Base-by-base conservation (phyloP, 352 stramenopile species). In the Globisporangium megalacanthum region DNA sequence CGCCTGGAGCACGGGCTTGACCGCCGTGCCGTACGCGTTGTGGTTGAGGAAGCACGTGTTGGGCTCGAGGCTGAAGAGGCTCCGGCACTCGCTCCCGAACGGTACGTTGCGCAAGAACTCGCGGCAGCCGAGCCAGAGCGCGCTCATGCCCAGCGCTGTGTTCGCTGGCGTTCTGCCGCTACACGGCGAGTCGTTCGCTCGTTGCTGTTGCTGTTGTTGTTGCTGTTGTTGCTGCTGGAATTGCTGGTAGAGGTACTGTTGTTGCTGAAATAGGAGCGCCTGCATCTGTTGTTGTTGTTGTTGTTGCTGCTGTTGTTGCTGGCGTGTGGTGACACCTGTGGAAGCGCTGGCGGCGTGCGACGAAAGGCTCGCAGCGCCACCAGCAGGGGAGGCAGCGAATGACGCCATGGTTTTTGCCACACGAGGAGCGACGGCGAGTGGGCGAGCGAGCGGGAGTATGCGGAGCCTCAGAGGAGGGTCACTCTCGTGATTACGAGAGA, bases 41-140 rank as follows among this genome's bases (percentile, higher is more conserved):
- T 92, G 84, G 64, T 94, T 94, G 42, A 94, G 76, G 52, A 92
- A 92, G 48, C 86, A 72, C 49, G 72, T 70, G 64, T 86, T 83
- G 20, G 81, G 78, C 65, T 94, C 84, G 42, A 94, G 68, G 65
- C 88, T 88, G 60, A 94, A 94, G 29, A 88, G 75, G 44, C 69
- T 77, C 54, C 84, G 81, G 56, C 77, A 88, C 57, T 85, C 74
- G 46, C 69, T 77, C 37, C 84, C 84, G 31, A 94, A 71, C 61
- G 73, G 63, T 39, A 83, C 63, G 49, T 71, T 83, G 58, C 73
- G 76, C 58, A 92, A 60, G 56, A 72, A 89, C 8, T 71, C 58
- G 46, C 79, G 79, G 48, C 79, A 88, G 35, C 74, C 70, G 9
- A 75, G 75, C 77, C 77, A 89, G 22, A 92, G 69, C 58, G 77